Evolutionary conservation across 495 filamentous ascomycete genomes (phyloP).

Genomic region (Neurospora sp.): DNA sequence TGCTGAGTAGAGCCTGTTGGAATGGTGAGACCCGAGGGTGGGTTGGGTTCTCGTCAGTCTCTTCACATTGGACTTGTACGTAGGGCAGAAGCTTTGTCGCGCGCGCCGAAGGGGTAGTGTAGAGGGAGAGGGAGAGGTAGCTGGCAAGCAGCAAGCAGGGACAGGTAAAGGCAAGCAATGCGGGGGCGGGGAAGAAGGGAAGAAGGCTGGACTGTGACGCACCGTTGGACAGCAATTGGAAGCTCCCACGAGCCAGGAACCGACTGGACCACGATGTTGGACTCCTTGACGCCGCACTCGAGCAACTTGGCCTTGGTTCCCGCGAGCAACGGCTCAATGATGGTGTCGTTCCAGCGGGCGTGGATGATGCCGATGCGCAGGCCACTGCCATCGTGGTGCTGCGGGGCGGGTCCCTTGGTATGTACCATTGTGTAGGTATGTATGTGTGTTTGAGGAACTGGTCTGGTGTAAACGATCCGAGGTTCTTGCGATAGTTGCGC

Average conservation of each 20-base stretch:
- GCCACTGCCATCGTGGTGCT: slow-evolving; percentile 54
- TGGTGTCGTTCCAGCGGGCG: slow-evolving; percentile 79
- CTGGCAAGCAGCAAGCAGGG: neutral
- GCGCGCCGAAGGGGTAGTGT: neutral
- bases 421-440: slow-evolving; percentile 18
- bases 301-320: slow-evolving; percentile 47
- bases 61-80: neutral
- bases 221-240: slow-evolving; percentile 78
- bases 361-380: slow-evolving; percentile 92
- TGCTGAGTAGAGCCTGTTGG: slow-evolving; percentile 63
- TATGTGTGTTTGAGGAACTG: neutral
- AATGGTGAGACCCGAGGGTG: neutral
- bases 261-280: slow-evolving; percentile 79
- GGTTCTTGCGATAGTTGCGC: neutral
- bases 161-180: neutral
- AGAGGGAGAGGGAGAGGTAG: neutral
- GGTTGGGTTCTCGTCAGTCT: neutral
- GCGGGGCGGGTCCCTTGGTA: slow-evolving; percentile 35
- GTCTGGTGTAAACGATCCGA: neutral
- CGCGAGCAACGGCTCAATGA: slow-evolving; percentile 67
- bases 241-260: slow-evolving; percentile 94
- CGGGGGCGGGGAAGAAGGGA: neutral
- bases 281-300: slow-evolving; percentile 65
- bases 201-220: slow-evolving; percentile 10
- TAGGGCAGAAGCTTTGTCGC: neutral